phyloP scores from a whole-genome alignment of 1,284 basidiomycete species.

The Puccinia polysora region DNA sequence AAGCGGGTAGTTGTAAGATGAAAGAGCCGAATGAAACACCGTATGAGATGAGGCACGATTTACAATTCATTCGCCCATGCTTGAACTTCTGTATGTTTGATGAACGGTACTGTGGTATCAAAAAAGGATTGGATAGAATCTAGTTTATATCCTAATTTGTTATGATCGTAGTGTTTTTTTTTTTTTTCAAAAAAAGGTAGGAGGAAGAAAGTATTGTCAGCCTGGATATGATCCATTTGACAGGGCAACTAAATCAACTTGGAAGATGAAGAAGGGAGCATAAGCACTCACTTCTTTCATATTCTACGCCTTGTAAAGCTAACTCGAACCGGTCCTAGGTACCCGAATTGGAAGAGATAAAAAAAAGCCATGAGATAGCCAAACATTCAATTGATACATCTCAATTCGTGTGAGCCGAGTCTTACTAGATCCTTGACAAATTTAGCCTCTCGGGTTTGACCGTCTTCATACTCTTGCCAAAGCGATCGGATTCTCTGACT shows the following conservation, averaged over 20 bases:
- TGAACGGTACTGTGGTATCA: slow-evolving; percentile 65
- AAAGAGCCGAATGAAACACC: too few relatives aligned
- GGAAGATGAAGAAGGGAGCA: neutral
- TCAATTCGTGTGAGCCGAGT: too few relatives aligned
- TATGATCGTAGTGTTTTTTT: too few relatives aligned
- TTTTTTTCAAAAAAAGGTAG: too few relatives aligned
- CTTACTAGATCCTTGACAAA: slow-evolving; percentile 37
- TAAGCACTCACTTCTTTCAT: slow-evolving; percentile 24
- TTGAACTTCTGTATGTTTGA: slow-evolving; percentile 71
- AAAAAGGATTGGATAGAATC: slow-evolving; percentile 66
- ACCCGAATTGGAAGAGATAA: neutral
- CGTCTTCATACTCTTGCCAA: slow-evolving; percentile 28
- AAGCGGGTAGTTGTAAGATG: neutral
- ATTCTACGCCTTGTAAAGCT: slow-evolving; percentile 37
- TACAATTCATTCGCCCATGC: slow-evolving; percentile 61
- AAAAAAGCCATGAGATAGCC: too few relatives aligned
- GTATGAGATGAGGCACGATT: neutral
- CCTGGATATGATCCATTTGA: too few relatives aligned
- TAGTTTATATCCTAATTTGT: slow-evolving; percentile 23
- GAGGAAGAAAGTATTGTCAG: too few relatives aligned
- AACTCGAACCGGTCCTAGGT: slow-evolving; percentile 37
- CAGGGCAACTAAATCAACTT: neutral
- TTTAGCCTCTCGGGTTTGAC: slow-evolving; percentile 21
- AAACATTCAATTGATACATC: too few relatives aligned
- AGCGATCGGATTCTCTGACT: slow-evolving; percentile 2